Conservation (phyloP, 2,329 filamentous ascomycete species). For the Thielaviopsis punctulata region DNA sequence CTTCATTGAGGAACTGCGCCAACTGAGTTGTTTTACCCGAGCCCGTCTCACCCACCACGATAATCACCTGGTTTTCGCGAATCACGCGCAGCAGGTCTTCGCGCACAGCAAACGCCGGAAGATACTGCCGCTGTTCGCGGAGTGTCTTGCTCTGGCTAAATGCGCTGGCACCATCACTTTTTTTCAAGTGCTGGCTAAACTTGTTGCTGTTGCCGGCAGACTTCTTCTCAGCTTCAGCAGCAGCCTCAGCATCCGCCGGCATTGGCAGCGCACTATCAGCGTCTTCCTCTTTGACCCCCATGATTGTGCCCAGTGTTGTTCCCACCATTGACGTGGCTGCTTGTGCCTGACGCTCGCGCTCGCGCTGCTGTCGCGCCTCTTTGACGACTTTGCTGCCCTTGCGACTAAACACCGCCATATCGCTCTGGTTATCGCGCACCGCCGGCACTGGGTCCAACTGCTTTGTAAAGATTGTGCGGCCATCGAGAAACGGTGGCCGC, state of each 20-base stretch:
- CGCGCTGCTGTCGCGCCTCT: constrained; percentile 78
- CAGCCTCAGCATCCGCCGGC: constrained; percentile 44
- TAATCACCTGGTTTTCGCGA: constrained; percentile 88
- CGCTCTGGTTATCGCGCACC: constrained; percentile 82
- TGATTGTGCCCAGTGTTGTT: constrained; percentile 81
- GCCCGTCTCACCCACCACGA: constrained; percentile 92
- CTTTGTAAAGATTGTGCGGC: constrained; percentile 90
- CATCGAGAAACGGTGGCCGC: constrained; percentile 85
- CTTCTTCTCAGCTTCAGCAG: background rate
- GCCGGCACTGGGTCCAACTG: constrained; percentile 90
- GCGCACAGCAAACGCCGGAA: constrained; percentile 89
- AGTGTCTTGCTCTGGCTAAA: constrained; percentile 89
- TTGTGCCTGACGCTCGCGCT: constrained; percentile 84
- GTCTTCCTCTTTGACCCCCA: constrained; percentile 84
- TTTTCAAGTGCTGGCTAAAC: constrained; percentile 82
- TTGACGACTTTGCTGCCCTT: constrained; percentile 89
- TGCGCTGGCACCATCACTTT: constrained; percentile 65
- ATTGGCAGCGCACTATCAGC: constrained; percentile 76
- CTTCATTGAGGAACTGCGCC: constrained; percentile 89
- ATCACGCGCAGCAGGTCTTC: constrained; percentile 87
- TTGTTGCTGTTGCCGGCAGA: constrained; percentile 41
- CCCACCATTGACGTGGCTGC: constrained; percentile 87
- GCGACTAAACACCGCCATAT: constrained; percentile 95
- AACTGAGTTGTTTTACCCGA: constrained; percentile 96
- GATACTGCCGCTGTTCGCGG: constrained; percentile 76